Evolutionary conservation across 2,329 filamentous ascomycete genomes (phyloP), one percentile per base, ranked within the genome.

Genomic region (Ophiostoma angusticollis): DNA sequence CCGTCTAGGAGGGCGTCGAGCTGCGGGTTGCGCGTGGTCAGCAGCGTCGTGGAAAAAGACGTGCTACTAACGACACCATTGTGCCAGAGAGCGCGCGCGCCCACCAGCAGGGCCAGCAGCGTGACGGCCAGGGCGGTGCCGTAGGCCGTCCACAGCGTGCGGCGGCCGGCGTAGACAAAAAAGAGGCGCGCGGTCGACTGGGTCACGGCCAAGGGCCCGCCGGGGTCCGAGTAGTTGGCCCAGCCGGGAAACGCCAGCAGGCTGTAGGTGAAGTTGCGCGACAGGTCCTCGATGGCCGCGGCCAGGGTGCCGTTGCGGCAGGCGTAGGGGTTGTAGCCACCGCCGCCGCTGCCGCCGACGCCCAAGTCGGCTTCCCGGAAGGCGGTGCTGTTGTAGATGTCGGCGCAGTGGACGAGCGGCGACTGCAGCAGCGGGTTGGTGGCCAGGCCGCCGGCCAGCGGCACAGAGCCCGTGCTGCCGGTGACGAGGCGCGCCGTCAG

Each of bases 61-160:
- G 31, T 33, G 31, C 25, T 30, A 33, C 36, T 39, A 28, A 45
- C 39, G 25, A 42, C 37, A 33, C 42, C 42, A 35, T 64, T 62
- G 35, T 59, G 59, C 24, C 49, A 38, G 16, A 55, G 55, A 35
- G 74, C 65, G 32, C 59, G 58, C 17, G 57, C 52, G 6, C 56
- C 42, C 12, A 40, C 23, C 6, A 27, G 6, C 23, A 45, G 14
- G 16, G 22, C 32, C 13, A 36, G 23, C 31, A 76, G 53, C 3
- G 58, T 56, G 19, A 67, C 47, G 17, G 72, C 74, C 3, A 94
- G 63, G 25, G 74, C 67, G 1, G 76, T 73, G 34, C 84, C 87
- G 51, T 94, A 95, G 2, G 70, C 67, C 6, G 86, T 72, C 18
- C 94, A 43, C 2, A 39, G 37, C 2, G 37, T 39, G 19, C 22